Conservation (phyloP, 1,284 basidiomycete genomes). For the Pseudozyma tsukubaensis region DNA sequence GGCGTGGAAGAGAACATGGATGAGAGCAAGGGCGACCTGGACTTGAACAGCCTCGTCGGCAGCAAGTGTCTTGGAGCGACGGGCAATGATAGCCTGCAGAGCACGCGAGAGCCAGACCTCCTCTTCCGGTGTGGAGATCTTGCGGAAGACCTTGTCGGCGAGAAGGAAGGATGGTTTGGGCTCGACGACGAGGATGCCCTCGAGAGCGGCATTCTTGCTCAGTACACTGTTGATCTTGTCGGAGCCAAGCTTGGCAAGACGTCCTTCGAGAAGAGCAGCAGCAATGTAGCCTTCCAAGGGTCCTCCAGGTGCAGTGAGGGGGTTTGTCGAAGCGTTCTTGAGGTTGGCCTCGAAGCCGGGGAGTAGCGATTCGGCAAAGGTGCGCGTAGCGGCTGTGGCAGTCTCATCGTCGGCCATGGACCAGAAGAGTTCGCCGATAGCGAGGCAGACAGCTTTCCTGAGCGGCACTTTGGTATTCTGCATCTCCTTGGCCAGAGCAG, state of each 20-base stretch:
- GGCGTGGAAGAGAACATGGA: constrained; percentile 49
- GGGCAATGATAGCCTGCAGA: constrained; percentile 34
- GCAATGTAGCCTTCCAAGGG: constrained; percentile 65
- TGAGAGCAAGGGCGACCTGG: constrained; percentile 43
- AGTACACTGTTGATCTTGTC: constrained; percentile 44
- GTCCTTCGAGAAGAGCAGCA: constrained; percentile 47
- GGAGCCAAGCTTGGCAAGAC: constrained; percentile 33
- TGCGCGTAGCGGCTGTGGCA: constrained; percentile 29
- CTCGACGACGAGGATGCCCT: constrained; percentile 42
- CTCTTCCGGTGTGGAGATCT: constrained; percentile 51
- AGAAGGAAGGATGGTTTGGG: constrained; percentile 67
- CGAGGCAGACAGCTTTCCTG: constrained; percentile 53
- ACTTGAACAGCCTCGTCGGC: constrained; percentile 41
- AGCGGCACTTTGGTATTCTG: constrained; percentile 56
- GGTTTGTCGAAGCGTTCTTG: constrained; percentile 57
- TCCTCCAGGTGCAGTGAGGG: constrained; percentile 57
- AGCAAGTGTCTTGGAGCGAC: constrained; percentile 13
- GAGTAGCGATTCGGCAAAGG: constrained; percentile 56
- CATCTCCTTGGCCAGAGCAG: constrained; percentile 55
- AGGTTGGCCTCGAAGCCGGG: constrained; percentile 59
- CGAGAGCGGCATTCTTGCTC: constrained; percentile 42
- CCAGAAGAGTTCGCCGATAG: constrained; percentile 56
- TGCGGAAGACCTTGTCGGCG: constrained; percentile 62
- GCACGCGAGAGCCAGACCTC: constrained; percentile 58
- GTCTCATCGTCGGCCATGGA: constrained; percentile 9